Conservation (phyloP, 768 basidiomycete species). For the Trametes meyenii region DNA sequence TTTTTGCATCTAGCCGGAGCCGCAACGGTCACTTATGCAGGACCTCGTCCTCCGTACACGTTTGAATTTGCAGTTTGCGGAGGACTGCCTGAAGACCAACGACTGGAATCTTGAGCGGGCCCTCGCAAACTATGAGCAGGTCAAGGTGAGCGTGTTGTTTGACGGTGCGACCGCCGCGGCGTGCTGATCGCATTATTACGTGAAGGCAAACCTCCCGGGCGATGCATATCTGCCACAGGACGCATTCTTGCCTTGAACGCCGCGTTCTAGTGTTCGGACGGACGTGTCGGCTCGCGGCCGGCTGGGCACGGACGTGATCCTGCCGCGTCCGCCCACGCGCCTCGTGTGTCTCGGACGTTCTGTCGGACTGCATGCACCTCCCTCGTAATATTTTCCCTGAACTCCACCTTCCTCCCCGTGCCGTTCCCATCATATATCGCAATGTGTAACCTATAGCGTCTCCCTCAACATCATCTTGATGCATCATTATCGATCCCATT, state of each 20-base stretch:
- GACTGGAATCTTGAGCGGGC: conserved; percentile 84
- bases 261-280: conserved; percentile 17
- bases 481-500: conserved; percentile 14
- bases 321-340: not conserved
- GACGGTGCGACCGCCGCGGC: conserved; percentile 9
- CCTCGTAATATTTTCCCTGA: not conserved
- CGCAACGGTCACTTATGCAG: conserved; percentile 69
- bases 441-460: conserved; percentile 21
- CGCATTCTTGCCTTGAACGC: conserved; percentile 47
- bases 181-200: conserved; percentile 33
- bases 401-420: not conserved
- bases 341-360: conserved; percentile 22
- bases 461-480: conserved; percentile 11
- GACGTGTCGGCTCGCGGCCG: conserved; percentile 17
- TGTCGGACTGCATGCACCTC: conserved; percentile 16
- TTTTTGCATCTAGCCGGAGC: conserved; percentile 55
- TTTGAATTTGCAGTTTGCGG: conserved; percentile 76
- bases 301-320: conserved; percentile 9
- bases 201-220: conserved; percentile 38
- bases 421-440: conserved; percentile 14
- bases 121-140: conserved; percentile 81
- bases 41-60: conserved; percentile 74
- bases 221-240: conserved; percentile 49
- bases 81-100: conserved; percentile 86
- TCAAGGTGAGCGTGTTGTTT: conserved; percentile 60